phyloP scores from a whole-genome alignment of 2,329 filamentous ascomycete genomes.

The Coniochaeta sp. region DNA sequence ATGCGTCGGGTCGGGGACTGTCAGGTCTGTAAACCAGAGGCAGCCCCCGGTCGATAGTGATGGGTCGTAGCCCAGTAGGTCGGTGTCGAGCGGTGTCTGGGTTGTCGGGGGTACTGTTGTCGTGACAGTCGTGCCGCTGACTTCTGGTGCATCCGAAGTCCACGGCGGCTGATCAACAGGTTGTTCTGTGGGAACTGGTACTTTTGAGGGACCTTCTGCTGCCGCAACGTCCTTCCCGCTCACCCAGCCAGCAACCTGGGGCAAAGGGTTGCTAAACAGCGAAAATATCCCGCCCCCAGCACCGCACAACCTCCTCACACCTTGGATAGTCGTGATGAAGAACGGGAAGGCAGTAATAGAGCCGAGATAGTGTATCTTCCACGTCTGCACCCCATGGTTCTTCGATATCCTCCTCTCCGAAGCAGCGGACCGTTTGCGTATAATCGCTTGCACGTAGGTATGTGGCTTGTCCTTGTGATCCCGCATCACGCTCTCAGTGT shows the following conservation, averaged over 20 bases:
- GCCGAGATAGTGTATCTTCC: slow-evolving; percentile 32
- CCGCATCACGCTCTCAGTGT: slow-evolving; percentile 11
- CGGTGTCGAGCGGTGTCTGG: slow-evolving; percentile 8
- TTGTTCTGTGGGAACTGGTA: neutral
- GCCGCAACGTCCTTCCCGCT: neutral
- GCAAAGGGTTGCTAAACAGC: neutral
- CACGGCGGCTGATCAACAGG: neutral
- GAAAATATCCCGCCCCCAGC: slow-evolving; percentile 16
- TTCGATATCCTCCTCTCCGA: slow-evolving; percentile 25
- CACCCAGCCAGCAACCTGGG: neutral
- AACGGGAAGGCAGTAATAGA: slow-evolving; percentile 34
- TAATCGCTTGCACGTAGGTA: slow-evolving; percentile 10
- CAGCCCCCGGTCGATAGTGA: slow-evolving; percentile 41
- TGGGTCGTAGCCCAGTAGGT: slow-evolving; percentile 11
- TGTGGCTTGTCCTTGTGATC: neutral
- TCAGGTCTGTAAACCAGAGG: slow-evolving; percentile 50
- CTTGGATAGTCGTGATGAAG: slow-evolving; percentile 44
- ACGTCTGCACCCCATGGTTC: slow-evolving; percentile 35
- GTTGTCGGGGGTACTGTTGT: neutral
- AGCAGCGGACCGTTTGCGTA: slow-evolving; percentile 18
- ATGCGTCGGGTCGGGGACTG: slow-evolving; percentile 42
- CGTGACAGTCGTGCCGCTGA: neutral
- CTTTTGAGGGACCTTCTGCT: neutral
- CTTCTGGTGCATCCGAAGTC: neutral
- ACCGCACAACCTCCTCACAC: slow-evolving; percentile 39